Conservation (phyloP, 768 basidiomycete genomes). For the Suillus alpinus region DNA sequence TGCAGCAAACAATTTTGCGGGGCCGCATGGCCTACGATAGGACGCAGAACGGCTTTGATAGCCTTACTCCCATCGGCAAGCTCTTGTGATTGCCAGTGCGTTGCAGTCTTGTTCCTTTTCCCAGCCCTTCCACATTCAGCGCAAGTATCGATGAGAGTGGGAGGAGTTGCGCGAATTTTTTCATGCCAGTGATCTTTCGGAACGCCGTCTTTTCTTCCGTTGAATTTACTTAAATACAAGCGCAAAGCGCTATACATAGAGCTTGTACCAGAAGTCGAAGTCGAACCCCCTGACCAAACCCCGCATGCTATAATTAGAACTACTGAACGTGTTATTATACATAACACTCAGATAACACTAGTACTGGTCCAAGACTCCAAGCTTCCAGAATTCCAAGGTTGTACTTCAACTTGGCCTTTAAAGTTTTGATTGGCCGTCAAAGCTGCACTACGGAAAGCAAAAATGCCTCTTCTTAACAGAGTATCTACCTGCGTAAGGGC, state of each 20-base stretch:
- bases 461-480: slow-evolving; percentile 5
- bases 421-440: neutral
- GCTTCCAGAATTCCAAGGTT: neutral
- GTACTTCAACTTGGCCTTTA: neutral
- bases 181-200: neutral
- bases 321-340: neutral
- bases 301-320: neutral
- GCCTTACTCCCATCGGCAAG: slow-evolving; percentile 33
- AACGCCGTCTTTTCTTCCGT: neutral
- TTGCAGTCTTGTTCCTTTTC: neutral
- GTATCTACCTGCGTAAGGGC: slow-evolving; percentile 1
- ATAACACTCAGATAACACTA: neutral
- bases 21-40: slow-evolving; percentile 65
- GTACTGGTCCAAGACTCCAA: neutral
- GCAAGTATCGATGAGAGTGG: neutral
- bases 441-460: neutral
- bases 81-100: slow-evolving; percentile 28
- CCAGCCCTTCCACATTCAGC: neutral
- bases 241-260: no score
- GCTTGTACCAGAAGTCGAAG: neutral
- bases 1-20: slow-evolving; percentile 76
- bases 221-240: neutral
- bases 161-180: neutral
- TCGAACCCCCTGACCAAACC: neutral
- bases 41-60: slow-evolving; percentile 33